Evolutionary conservation across 371 early-diverging fungal genomes (phyloP), one percentile per base, ranked within the genome.

Genomic region (Smittium culicis): DNA sequence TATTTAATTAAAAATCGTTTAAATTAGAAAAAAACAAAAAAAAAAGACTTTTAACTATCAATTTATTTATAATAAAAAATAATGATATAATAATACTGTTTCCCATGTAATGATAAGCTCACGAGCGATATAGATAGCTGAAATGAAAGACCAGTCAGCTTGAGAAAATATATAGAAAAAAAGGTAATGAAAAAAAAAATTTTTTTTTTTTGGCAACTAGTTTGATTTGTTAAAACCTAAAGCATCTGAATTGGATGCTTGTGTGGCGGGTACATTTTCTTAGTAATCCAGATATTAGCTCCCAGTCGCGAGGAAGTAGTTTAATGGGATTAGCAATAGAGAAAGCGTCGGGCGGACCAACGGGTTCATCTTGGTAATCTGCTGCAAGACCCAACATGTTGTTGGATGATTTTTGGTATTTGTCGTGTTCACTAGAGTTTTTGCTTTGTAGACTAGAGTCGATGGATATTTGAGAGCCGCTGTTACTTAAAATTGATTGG

Each of bases 171-270:
- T n/a, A n/a, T n/a, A n/a, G n/a, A n/a, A n/a, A n/a, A n/a, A n/a
- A n/a, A n/a, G n/a, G n/a, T n/a, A n/a, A n/a, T n/a, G n/a, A n/a
- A n/a, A n/a, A n/a, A n/a, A n/a, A n/a, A n/a, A n/a, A n/a, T n/a
- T n/a, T n/a, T n/a, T n/a, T n/a, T n/a, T n/a, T n/a, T n/a, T n/a
- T n/a, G n/a, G n/a, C n/a, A n/a, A n/a, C n/a, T n/a, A n/a, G n/a
- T n/a, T n/a, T n/a, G n/a, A n/a, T n/a, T n/a, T n/a, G n/a, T 35
- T 63, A 32, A 32, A 33, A 5, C 32, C 34, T 64, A 28, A 64
- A 64, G 34, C 65, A 64, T 35, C 35, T 64, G 54, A 64, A 64
- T 28, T 64, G 65, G 27, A 64, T 64, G 25, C 35, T 35, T 5
- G 65, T 34, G 25, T 54, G 34, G 14, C 24, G 25, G 27, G 29